Evolutionary conservation across 1,139 yeast genomes (phyloP).

Genomic region (Maudiozyma humilis): DNA sequence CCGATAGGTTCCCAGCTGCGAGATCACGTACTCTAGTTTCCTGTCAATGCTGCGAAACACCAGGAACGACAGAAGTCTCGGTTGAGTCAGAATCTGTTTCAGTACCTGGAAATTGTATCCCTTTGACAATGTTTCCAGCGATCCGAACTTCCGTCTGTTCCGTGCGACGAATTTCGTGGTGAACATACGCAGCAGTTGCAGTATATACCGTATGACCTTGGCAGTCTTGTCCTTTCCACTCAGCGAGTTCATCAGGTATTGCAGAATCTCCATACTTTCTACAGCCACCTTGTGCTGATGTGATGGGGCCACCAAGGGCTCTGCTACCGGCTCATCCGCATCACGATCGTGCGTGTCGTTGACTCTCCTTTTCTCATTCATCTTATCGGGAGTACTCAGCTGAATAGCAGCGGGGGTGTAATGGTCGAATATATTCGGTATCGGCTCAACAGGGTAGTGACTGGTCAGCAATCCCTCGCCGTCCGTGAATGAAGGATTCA

Average conservation of each 20-base stretch:
- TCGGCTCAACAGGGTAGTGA: not conserved
- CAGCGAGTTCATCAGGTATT: slow-evolving; percentile 43
- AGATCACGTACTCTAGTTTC: slow-evolving; percentile 40
- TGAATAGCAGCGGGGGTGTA: not conserved
- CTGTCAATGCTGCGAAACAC: slow-evolving; percentile 14
- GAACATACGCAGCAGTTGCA: slow-evolving; percentile 47
- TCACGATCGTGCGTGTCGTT: too few species aligned
- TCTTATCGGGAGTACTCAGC: not conserved
- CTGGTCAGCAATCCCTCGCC: not conserved
- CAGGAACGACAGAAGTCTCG: slow-evolving; percentile 19
- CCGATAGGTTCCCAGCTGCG: slow-evolving; percentile 51
- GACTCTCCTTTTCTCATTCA: not conserved
- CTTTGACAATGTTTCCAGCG: slow-evolving; percentile 13
- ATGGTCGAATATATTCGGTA: not conserved
- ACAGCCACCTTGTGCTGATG: not conserved
- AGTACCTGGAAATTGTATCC: slow-evolving; percentile 21
- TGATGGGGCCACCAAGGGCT: too few species aligned
- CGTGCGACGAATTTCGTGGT: slow-evolving; percentile 32
- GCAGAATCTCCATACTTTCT: slow-evolving; percentile 32
- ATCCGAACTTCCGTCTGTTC: slow-evolving; percentile 23
- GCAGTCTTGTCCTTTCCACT: slow-evolving; percentile 67
- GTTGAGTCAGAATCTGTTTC: slow-evolving; percentile 9
- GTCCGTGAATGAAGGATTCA: not conserved
- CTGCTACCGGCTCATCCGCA: too few species aligned
- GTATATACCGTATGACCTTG: slow-evolving; percentile 51